phyloP scores from a whole-genome alignment of 805 yeast genomes.

The Candida xyloterini region DNA sequence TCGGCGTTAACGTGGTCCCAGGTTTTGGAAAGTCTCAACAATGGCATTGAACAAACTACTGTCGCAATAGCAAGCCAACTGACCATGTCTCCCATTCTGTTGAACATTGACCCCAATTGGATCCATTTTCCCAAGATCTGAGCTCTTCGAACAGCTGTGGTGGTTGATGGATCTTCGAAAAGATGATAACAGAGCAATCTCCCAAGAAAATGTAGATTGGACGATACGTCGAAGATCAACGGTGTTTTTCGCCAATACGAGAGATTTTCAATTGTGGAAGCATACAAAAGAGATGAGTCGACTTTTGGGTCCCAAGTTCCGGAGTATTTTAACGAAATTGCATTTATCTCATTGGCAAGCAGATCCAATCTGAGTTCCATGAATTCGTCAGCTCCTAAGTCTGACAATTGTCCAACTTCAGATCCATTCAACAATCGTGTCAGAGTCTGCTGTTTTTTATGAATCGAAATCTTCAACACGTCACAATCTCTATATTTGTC shows the following conservation, averaged over 20 bases:
- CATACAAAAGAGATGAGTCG: conserved; percentile 74
- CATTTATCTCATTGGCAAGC: conserved; percentile 62
- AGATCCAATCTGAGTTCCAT: conserved; percentile 49
- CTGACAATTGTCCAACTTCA: conserved; percentile 9
- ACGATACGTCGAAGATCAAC: conserved; percentile 63
- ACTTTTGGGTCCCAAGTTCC: conserved; percentile 71
- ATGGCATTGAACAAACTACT: conserved; percentile 75
- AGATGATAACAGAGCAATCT: conserved; percentile 67
- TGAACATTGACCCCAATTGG: conserved; percentile 72
- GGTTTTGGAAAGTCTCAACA: conserved; percentile 65
- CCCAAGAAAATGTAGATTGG: conserved; percentile 75
- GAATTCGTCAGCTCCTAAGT: conserved; percentile 41
- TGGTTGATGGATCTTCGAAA: conserved; percentile 46
- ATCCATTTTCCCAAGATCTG: conserved; percentile 78
- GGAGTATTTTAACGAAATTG: conserved; percentile 64
- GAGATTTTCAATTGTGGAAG: conserved; percentile 44
- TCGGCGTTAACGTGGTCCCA: conserved; percentile 72
- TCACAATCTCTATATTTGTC: conserved; percentile 51
- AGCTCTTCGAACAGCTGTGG: conserved; percentile 50
- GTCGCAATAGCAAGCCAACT: conserved; percentile 92
- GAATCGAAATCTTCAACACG: conserved; percentile 50
- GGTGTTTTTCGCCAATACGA: conserved; percentile 61
- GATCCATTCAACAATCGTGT: conserved; percentile 34
- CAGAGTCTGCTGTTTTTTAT: conserved; percentile 47
- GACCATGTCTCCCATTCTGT: conserved; percentile 84